Percentiles rank a stretch among this genome's conserved stretches.
phyloP scores from a whole-genome alignment of 257 asterid genomes.

The Penstemon davidsonii region DNA sequence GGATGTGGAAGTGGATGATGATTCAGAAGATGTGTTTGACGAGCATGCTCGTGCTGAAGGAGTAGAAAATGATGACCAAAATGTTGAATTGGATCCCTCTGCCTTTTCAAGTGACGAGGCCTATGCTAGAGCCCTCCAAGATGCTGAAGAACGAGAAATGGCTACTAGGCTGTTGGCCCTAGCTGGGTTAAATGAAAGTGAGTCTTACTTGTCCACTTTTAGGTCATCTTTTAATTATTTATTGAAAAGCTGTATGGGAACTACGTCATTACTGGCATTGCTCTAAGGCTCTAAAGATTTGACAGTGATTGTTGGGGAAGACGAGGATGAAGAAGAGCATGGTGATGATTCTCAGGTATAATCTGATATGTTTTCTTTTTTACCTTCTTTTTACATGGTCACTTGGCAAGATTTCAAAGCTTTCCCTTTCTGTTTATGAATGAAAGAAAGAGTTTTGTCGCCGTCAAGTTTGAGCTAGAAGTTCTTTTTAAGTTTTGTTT shows the following conservation, averaged over 20 bases:
- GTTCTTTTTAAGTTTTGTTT: background rate
- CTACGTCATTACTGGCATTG: constrained; percentile 20
- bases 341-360: constrained; percentile 70
- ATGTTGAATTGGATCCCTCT: constrained; percentile 75
- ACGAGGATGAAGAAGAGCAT: constrained; percentile 54
- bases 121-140: constrained; percentile 95
- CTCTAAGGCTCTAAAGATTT: constrained; percentile 22
- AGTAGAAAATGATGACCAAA: constrained; percentile 50
- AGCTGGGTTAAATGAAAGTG: constrained; percentile 75
- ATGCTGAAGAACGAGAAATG: constrained; percentile 87
- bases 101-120: constrained; percentile 91
- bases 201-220: constrained; percentile 6
- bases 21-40: constrained; percentile 62
- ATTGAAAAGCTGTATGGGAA: background rate
- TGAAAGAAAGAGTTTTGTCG: background rate
- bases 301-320: constrained; percentile 54
- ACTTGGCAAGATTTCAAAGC: background rate
- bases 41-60: constrained; percentile 56
- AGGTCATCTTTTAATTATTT: constrained; percentile 4
- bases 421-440: constrained; percentile 4
- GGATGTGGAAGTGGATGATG: constrained; percentile 53
- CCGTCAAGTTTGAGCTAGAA: background rate
- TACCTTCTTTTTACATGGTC: background rate
- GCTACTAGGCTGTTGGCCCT: constrained; percentile 85
- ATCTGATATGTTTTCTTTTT: constrained; percentile 15